These are phyloP conservation scores for Fusarium dimerum DNA, from an alignment of 2,329 filamentous ascomycete species.

Conservation along the genomic window DNA sequence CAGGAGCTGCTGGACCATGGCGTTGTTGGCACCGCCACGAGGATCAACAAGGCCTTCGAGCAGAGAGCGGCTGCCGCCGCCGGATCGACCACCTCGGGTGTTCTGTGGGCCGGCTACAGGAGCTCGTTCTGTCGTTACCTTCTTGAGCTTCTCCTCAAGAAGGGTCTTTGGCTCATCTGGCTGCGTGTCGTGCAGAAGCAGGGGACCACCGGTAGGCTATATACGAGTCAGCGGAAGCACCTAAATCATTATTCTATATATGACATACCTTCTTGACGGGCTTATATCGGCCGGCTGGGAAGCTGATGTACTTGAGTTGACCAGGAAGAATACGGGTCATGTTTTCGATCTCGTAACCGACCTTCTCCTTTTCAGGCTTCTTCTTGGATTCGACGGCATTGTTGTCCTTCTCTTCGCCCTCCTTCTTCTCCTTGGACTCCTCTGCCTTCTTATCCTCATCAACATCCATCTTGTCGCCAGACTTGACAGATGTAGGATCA, in stretches of 20 bases:
- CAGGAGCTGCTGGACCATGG: conserved; percentile 46
- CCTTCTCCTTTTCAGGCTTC: conserved; percentile 93
- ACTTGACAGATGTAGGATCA: conserved; percentile 66
- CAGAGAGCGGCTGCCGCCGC: conserved; percentile 34
- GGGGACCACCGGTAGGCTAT: conserved; percentile 88
- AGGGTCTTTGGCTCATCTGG: conserved; percentile 77
- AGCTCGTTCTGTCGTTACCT: conserved; percentile 64
- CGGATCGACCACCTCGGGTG: conserved; percentile 35
- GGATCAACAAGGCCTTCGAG: conserved; percentile 39
- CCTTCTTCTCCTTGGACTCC: conserved; percentile 62
- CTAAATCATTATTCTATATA: not conserved
- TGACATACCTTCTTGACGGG: conserved; percentile 78
- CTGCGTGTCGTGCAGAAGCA: conserved; percentile 84
- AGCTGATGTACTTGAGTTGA: conserved; percentile 94
- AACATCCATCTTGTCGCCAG: conserved; percentile 85
- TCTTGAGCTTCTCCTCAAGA: conserved; percentile 92
- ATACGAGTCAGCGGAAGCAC: conserved; percentile 26
- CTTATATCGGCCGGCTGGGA: conserved; percentile 86
- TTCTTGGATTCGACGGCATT: conserved; percentile 69
- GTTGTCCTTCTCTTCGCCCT: conserved; percentile 60
- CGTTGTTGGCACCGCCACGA: conserved; percentile 33
- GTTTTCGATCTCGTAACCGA: conserved; percentile 94
- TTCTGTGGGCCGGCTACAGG: conserved; percentile 51
- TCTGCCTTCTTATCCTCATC: conserved; percentile 63
- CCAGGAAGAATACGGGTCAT: conserved; percentile 92